phyloP scores from a whole-genome alignment of 352 stramenopile genomes.

The Globisporangium ultimum region DNA sequence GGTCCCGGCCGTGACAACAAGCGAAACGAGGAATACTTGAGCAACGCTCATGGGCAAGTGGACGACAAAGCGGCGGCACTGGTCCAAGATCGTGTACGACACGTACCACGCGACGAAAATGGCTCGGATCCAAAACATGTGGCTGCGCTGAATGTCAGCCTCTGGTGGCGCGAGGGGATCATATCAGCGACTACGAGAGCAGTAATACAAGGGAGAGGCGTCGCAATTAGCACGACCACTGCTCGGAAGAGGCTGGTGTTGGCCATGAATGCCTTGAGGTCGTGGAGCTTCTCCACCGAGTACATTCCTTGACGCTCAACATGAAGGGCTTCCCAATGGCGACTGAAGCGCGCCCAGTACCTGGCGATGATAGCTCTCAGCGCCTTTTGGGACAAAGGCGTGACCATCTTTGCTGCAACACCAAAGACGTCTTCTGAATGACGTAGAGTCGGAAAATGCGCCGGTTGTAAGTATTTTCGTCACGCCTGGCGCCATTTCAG shows the following conservation, averaged over 20 bases:
- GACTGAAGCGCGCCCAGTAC: too few species aligned
- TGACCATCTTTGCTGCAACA: too few species aligned
- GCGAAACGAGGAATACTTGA: background rate
- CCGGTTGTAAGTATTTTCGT: too few species aligned
- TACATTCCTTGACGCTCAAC: background rate
- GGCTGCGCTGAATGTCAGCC: background rate
- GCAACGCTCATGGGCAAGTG: conserved; percentile 13
- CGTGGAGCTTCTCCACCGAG: background rate
- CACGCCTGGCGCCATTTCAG: too few species aligned
- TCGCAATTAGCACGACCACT: background rate
- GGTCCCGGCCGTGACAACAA: too few species aligned
- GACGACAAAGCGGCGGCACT: conserved; percentile 20
- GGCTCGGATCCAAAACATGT: conserved; percentile 1
- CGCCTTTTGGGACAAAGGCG: too few species aligned
- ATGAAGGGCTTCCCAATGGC: background rate
- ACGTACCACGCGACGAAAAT: conserved; percentile 14
- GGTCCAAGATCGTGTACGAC: conserved; percentile 8
- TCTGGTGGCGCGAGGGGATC: conserved; percentile 4
- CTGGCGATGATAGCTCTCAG: too few species aligned
- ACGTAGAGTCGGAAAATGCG: too few species aligned
- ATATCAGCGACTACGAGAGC: conserved; percentile 6
- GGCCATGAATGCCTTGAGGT: background rate
- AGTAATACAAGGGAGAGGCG: conserved; percentile 10
- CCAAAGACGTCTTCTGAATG: too few species aligned
- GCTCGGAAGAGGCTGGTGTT: background rate